Conservation (phyloP, 139 green algal genomes). For the Closterium sp. region DNA sequence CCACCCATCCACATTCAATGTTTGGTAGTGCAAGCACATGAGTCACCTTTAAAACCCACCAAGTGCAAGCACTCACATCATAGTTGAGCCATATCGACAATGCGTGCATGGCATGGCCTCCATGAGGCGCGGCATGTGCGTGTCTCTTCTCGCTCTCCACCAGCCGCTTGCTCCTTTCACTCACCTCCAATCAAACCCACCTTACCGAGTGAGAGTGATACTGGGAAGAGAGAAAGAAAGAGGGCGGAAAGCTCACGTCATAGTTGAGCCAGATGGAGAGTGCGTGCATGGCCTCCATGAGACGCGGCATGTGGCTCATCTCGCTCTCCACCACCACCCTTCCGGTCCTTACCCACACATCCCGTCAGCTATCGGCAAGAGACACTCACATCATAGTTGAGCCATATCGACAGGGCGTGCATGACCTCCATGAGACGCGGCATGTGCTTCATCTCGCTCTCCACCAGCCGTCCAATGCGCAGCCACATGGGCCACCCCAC, state of each 20-base stretch:
- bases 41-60: too few species aligned
- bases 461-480: neutral
- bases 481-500: slow-evolving; percentile 13
- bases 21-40: too few species aligned
- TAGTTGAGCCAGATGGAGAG: neutral
- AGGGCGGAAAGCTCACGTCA: neutral
- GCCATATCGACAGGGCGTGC: neutral
- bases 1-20: too few species aligned
- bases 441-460: neutral
- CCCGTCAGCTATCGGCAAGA: too few species aligned
- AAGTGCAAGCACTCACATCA: neutral
- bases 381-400: neutral
- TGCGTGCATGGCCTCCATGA: neutral
- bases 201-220: too few species aligned
- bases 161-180: too few species aligned
- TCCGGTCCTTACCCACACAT: too few species aligned
- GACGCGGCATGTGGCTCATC: neutral
- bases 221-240: too few species aligned
- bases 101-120: neutral
- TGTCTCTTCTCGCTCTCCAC: neutral
- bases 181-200: too few species aligned
- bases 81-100: neutral
- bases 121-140: neutral
- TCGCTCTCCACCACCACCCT: too few species aligned
- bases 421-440: neutral